Evolutionary conservation across 805 yeast genomes (phyloP), one percentile per base, ranked within the genome.

Genomic region (Yarrowia sp.): DNA sequence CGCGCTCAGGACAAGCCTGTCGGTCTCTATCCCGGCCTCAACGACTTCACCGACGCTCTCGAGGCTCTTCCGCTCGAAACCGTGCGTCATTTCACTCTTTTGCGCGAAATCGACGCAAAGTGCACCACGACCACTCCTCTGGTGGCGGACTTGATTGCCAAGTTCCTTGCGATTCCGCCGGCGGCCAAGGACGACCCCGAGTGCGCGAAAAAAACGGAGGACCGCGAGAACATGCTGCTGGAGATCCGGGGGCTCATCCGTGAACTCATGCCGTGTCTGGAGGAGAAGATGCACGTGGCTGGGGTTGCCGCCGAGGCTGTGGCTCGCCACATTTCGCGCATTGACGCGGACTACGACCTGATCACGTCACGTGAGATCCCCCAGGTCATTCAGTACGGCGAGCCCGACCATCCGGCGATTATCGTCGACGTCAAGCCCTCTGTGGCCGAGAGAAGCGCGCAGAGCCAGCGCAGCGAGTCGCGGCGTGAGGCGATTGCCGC

Each of bases 281-380:
- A 93, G 71, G 97, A 94, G 72, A 94, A 94, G 74, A 90, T 94
- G 96, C 97, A 93, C 72, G 97, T 94, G 41, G 93, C 97, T 4
- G 86, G 93, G 1, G 86, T 90, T 38, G 97, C 97, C 21, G 81
- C 89, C 29, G 97, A 92, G 68, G 80, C 86, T 12, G 80, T 91
- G 47, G 76, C 80, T 29, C 83, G 85, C 63, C 88, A 90, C 69
- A 75, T 90, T 62, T 80, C 78, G 58, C 79, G 97, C 58, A 80
- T 94, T 66, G 88, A 92, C 70, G 83, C 87, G 67, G 96, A 89
- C 70, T 92, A 84, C 76, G 88, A 87, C 51, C 77, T 86, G 51
- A 87, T 93, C 24, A 75, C 87, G 49, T 77, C 81, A 68, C 78
- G 81, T 68, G 99, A 94, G 74, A 85, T 94, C 25, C 97, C 98